These are phyloP conservation scores for Vaccinium macrocarpon DNA, from an alignment of 148 eudicot genomes.

Conservation along the genomic window DNA sequence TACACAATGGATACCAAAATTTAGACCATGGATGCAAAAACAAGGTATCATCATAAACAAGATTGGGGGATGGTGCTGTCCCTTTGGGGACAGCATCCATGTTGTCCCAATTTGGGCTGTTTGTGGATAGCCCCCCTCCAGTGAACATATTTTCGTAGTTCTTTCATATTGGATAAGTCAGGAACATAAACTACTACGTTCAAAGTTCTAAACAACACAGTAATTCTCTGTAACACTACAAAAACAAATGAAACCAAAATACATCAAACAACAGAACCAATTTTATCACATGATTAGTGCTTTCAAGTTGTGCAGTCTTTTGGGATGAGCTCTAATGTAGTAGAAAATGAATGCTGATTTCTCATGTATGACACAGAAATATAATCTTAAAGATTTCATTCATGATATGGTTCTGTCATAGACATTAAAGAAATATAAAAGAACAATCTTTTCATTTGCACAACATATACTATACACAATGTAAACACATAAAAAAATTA, in stretches of 20 bases:
- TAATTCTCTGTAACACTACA: not conserved
- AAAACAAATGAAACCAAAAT: not conserved
- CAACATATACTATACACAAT: not conserved
- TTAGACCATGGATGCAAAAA: not conserved
- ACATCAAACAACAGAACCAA: not conserved
- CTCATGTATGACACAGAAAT: not conserved
- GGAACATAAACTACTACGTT: not conserved
- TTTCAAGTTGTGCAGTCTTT: not conserved
- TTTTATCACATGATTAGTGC: not conserved
- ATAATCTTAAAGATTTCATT: not conserved
- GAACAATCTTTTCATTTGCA: not conserved
- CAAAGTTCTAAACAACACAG: not conserved
- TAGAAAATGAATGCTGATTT: not conserved
- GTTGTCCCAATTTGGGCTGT: too few relatives aligned
- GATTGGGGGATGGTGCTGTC: too few relatives aligned
- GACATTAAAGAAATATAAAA: not conserved
- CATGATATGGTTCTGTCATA: not conserved
- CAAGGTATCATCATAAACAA: not conserved
- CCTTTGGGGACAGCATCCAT: too few relatives aligned
- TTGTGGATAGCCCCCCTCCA: not conserved
- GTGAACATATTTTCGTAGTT: not conserved
- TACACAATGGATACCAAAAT: not conserved
- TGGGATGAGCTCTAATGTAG: not conserved
- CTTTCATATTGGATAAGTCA: not conserved
- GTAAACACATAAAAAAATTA: not conserved